Evolutionary conservation across 140 eudicot genomes (phyloP).

Genomic region (Bidens hawaiensis): DNA sequence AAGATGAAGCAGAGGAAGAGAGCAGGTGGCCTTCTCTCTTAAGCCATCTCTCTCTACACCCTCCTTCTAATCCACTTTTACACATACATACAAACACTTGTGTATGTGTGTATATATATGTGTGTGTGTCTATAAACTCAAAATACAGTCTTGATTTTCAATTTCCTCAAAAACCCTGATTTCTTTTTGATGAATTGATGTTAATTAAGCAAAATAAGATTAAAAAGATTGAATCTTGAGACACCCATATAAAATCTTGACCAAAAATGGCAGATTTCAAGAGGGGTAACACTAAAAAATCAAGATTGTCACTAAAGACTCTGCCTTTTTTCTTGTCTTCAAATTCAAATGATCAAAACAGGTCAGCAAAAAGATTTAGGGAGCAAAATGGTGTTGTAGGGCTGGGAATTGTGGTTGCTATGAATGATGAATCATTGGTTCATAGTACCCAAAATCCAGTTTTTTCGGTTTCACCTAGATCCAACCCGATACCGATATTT

Average conservation of each 20-base stretch:
- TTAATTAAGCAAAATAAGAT: conserved; percentile 6
- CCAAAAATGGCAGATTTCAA: conserved; percentile 44
- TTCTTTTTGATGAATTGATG: conserved; percentile 18
- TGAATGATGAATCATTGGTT: conserved; percentile 32
- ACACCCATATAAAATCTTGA: conserved; percentile 7
- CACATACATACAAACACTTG: background rate
- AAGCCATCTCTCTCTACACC: conserved; percentile 42
- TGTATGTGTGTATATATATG: conserved; percentile 7
- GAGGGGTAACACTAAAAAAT: conserved; percentile 33
- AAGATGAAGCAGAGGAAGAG: conserved; percentile 38
- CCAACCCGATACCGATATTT: conserved; percentile 51
- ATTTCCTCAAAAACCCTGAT: conserved; percentile 27
- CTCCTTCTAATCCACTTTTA: conserved; percentile 1
- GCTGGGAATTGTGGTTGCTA: conserved; percentile 69
- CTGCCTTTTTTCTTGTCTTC: conserved; percentile 35
- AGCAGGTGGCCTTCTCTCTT: conserved; percentile 45
- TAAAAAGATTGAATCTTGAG: conserved; percentile 20
- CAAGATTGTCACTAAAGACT: conserved; percentile 28
- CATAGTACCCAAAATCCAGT: conserved; percentile 44
- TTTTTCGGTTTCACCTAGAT: conserved; percentile 54
- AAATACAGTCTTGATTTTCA: conserved; percentile 8
- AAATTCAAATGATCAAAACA: conserved; percentile 27
- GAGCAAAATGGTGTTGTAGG: conserved; percentile 70
- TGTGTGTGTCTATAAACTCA: conserved; percentile 5
- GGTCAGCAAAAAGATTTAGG: conserved; percentile 41